Percentiles rank a stretch among this genome's conserved stretches.
phyloP scores from a whole-genome alignment of 805 yeast species.

The Maudiozyma pseudohumilis region DNA sequence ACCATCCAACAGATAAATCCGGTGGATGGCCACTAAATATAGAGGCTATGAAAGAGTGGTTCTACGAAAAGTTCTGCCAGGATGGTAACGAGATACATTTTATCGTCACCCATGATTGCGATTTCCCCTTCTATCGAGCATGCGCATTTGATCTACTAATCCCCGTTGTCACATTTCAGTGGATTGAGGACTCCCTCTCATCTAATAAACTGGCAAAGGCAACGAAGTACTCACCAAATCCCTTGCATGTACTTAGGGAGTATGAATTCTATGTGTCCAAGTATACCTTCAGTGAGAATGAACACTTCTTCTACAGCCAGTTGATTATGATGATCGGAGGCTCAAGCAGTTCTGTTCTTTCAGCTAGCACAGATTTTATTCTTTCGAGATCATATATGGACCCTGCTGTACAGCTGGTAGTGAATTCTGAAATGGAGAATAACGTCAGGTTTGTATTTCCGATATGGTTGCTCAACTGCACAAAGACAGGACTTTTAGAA shows the following conservation, averaged over 20 bases:
- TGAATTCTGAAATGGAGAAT: slow-evolving; percentile 23
- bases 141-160: slow-evolving; percentile 22
- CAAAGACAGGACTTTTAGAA: slow-evolving; percentile 26
- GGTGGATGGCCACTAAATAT: not conserved
- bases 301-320: slow-evolving; percentile 58
- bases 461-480: slow-evolving; percentile 70
- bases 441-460: slow-evolving; percentile 49
- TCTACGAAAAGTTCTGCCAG: slow-evolving; percentile 5
- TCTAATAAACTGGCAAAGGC: slow-evolving; percentile 15
- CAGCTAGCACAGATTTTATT: slow-evolving; percentile 31
- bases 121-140: slow-evolving; percentile 17
- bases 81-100: slow-evolving; percentile 18
- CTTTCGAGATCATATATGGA: slow-evolving; percentile 49
- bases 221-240: slow-evolving; percentile 54
- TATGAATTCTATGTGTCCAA: slow-evolving; percentile 53
- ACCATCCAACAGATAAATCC: not conserved
- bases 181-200: slow-evolving; percentile 17
- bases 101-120: slow-evolving; percentile 12
- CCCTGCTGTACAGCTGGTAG: slow-evolving; percentile 47
- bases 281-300: slow-evolving; percentile 48
- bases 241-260: slow-evolving; percentile 49
- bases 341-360: not conserved
- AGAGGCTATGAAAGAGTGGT: slow-evolving; percentile 5
- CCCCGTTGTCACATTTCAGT: slow-evolving; percentile 18
- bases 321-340: slow-evolving; percentile 61